These are phyloP conservation scores for Trichoderma sp. DNA, from an alignment of 2,329 filamentous ascomycete genomes.

Conservation along the genomic window DNA sequence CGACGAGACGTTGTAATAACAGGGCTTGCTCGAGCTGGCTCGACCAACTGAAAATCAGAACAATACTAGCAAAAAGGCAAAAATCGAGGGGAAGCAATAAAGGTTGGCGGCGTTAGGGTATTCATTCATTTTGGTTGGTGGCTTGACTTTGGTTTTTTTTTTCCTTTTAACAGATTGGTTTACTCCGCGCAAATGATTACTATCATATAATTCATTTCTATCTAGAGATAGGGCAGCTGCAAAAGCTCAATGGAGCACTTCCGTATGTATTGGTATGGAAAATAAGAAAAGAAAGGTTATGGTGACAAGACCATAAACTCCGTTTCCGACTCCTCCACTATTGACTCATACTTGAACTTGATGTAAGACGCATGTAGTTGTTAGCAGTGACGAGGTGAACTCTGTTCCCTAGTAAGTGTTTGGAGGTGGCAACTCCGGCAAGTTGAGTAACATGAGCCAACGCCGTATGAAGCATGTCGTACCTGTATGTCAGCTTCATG, in stretches of 20 bases:
- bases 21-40: slow-evolving; percentile 15
- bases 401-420: background rate
- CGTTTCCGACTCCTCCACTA: background rate
- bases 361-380: background rate
- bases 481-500: background rate
- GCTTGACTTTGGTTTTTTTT: slow-evolving; percentile 1
- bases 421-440: background rate
- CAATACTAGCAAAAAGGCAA: background rate
- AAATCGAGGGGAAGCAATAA: background rate
- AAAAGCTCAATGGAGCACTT: background rate
- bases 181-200: background rate
- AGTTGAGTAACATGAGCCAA: background rate
- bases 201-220: background rate
- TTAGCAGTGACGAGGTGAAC: background rate
- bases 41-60: background rate
- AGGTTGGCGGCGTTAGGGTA: slow-evolving; percentile 15
- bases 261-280: background rate
- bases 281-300: background rate
- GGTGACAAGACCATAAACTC: background rate
- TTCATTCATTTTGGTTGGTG: background rate
- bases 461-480: background rate
- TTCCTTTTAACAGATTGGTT: background rate
- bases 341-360: slow-evolving; percentile 3
- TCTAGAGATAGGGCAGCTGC: background rate
- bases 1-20: background rate